These are phyloP conservation scores for Prunus fruticosa DNA, from an alignment of 306 rosid species.

Conservation along the genomic window DNA sequence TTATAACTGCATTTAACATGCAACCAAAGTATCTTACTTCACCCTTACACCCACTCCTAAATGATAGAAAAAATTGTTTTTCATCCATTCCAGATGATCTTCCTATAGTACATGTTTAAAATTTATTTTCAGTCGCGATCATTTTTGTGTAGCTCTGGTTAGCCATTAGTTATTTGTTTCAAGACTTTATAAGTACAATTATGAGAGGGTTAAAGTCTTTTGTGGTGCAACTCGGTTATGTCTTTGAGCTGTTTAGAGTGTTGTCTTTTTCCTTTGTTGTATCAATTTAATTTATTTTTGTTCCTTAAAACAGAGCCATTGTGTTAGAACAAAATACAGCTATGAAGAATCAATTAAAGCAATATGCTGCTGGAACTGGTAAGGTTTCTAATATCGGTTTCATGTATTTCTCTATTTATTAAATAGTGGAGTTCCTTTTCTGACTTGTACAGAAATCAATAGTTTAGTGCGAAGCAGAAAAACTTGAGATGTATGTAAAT, in stretches of 20 bases:
- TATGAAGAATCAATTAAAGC: slow-evolving; percentile 65
- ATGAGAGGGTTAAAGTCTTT: neutral
- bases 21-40: neutral
- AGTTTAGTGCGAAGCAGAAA: neutral
- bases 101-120: neutral
- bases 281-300: slow-evolving; percentile 21
- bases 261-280: neutral
- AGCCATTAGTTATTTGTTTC: neutral
- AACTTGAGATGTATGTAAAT: neutral
- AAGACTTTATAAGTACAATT: neutral
- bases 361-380: slow-evolving; percentile 74
- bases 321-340: slow-evolving; percentile 84
- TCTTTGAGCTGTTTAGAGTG: slow-evolving; percentile 16
- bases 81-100: neutral
- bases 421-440: neutral
- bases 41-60: neutral
- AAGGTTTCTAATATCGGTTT: slow-evolving; percentile 19
- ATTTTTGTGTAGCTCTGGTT: neutral
- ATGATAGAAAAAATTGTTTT: neutral
- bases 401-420: neutral
- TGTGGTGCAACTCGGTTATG: neutral
- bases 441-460: neutral
- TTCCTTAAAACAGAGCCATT: slow-evolving; percentile 68
- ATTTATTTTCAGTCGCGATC: neutral
- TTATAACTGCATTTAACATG: neutral